phyloP scores from a whole-genome alignment of 2,329 filamentous ascomycete genomes.

The Trichoderma citrinoviride region DNA sequence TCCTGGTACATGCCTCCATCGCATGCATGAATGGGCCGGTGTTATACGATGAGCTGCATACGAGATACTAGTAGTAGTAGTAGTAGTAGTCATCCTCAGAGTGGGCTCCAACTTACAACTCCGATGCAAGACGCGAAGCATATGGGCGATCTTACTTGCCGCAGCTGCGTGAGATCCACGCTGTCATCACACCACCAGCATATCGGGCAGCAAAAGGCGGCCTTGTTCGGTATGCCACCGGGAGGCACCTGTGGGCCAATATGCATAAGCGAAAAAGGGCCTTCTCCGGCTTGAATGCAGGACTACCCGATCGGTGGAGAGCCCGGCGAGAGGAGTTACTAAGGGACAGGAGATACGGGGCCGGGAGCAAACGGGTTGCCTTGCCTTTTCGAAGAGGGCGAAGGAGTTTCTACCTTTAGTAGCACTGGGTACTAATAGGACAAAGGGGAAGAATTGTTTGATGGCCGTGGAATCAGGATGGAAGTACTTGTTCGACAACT shows the following conservation, averaged over 20 bases:
- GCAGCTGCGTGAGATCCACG: background rate
- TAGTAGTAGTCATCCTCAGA: background rate
- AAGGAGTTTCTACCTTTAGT: background rate
- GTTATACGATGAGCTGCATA: background rate
- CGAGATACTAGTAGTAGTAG: no score
- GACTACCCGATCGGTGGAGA: constrained; percentile 4
- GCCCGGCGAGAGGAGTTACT: background rate
- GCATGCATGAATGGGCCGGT: background rate
- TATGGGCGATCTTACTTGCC: no score
- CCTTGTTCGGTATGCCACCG: background rate
- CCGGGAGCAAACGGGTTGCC: background rate
- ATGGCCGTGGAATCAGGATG: no score
- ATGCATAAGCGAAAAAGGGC: constrained; percentile 7
- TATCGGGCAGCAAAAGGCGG: background rate
- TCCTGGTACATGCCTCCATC: no score
- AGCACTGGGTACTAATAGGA: background rate
- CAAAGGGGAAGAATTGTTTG: background rate
- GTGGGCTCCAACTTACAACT: no score
- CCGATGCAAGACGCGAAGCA: no score
- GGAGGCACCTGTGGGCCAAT: background rate
- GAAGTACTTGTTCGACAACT: no score
- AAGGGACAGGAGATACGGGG: no score
- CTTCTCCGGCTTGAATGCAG: constrained; percentile 6
- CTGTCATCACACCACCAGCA: background rate
- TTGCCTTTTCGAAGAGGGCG: background rate